Conservation (phyloP, 495 filamentous ascomycete genomes). For the Aspergillus egyptiacus region DNA sequence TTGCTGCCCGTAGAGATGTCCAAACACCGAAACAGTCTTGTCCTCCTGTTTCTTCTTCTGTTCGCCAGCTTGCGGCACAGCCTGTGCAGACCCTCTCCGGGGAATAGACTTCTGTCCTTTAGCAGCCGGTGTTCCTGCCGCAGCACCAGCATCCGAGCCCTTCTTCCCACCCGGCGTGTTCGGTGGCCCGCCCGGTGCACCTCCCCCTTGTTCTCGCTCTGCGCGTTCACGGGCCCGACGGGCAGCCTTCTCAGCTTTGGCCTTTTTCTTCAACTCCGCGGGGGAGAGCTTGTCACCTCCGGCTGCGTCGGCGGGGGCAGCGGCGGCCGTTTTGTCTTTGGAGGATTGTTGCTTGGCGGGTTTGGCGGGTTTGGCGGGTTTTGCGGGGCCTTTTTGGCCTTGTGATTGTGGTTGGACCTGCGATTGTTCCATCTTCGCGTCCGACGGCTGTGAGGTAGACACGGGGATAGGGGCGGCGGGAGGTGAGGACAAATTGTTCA, state of each 20-base stretch:
- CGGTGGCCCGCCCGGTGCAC: constrained; percentile 16
- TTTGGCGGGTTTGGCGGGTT: constrained; percentile 28
- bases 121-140: constrained; percentile 14
- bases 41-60: constrained; percentile 51
- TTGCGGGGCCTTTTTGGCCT: constrained; percentile 22
- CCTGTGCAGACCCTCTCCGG: constrained; percentile 36
- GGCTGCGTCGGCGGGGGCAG: constrained; percentile 13
- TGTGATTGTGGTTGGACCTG: constrained; percentile 9
- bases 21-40: constrained; percentile 73
- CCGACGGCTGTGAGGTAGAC: constrained; percentile 13
- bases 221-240: constrained; percentile 59
- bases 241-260: constrained; percentile 73
- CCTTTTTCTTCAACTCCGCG: constrained; percentile 68
- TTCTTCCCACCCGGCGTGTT: constrained; percentile 37
- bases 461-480: constrained; percentile 15
- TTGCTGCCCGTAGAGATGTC: constrained; percentile 74
- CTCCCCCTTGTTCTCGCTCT: constrained; percentile 26
- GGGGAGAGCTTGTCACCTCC: constrained; percentile 49
- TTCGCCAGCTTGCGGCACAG: constrained; percentile 27
- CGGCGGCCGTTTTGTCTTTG: constrained; percentile 26
- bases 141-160: constrained; percentile 29
- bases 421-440: constrained; percentile 18
- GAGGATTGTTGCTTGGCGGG: constrained; percentile 25
- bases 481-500: constrained; percentile 10
- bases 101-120: constrained; percentile 35